Conservation (phyloP, 257 asterid species). For the Solanum chiquidenum region DNA sequence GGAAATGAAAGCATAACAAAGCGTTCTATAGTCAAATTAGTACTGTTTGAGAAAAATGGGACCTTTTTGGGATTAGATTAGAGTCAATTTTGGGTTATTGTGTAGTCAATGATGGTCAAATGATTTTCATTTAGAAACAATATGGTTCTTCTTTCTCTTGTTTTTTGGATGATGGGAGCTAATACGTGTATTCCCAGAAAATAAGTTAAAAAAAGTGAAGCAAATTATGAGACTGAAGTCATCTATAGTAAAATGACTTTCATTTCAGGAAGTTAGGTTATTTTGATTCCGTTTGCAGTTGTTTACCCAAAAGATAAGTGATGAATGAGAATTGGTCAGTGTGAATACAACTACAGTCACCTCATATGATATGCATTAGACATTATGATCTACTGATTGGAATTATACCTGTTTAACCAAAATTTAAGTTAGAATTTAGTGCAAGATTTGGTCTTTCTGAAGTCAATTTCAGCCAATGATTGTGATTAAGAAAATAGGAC, state of each 20-base stretch:
- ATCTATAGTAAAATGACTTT: not conserved
- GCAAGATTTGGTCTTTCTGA: not conserved
- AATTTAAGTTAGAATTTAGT: not conserved
- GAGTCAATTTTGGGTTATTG: not conserved
- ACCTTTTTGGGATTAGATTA: not conserved
- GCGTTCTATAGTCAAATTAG: not conserved
- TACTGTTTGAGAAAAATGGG: not conserved
- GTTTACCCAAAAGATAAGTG: not conserved
- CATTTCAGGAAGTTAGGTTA: not conserved
- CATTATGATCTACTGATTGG: not conserved
- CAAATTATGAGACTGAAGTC: not conserved
- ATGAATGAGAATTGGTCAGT: not conserved
- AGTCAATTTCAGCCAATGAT: slow-evolving; percentile 30
- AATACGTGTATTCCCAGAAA: not conserved
- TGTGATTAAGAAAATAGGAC: not conserved
- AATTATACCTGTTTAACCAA: not conserved
- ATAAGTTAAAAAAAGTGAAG: not conserved
- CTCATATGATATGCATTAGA: not conserved
- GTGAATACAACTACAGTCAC: not conserved
- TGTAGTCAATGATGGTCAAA: not conserved
- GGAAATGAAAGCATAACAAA: not conserved
- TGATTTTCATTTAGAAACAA: not conserved
- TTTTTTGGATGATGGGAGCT: not conserved
- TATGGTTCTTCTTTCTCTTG: not conserved
- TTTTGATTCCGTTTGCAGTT: not conserved